Percentiles rank a stretch among this genome's conserved stretches.
Evolutionary conservation across 192 early-diverging fungal species (phyloP).

Genomic region (Nowakowskiella sp.): DNA sequence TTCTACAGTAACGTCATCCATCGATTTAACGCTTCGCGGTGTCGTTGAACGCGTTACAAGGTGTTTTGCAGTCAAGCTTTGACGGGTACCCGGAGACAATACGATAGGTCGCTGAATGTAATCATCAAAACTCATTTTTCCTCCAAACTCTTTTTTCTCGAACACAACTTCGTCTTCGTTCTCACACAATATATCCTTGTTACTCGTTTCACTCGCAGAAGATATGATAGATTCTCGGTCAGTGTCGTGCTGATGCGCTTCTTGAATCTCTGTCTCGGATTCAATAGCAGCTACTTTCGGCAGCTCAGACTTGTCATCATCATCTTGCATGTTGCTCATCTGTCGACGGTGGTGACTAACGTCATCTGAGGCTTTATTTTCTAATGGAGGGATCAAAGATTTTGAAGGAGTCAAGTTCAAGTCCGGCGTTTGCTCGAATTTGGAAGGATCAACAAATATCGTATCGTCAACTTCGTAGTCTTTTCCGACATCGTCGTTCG

Average conservation of each 20-base stretch:
- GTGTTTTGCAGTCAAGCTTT: constrained; percentile 30
- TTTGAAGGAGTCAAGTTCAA: too few relatives aligned
- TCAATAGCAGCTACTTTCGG: constrained; percentile 2
- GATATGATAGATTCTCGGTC: constrained; percentile 8
- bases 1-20: too few relatives aligned
- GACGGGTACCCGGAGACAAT: constrained; percentile 10
- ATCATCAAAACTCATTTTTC: constrained; percentile 24
- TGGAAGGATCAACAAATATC: too few relatives aligned
- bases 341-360: too few relatives aligned
- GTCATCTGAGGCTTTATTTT: too few relatives aligned
- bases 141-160: constrained; percentile 2
- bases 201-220: constrained; percentile 6
- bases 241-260: neutral
- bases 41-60: constrained; percentile 5
- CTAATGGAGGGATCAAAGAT: too few relatives aligned
- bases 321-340: too few relatives aligned
- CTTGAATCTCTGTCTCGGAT: constrained; percentile 6
- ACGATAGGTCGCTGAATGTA: constrained; percentile 21
- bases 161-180: neutral
- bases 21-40: constrained; percentile 2
- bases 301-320: neutral
- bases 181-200: constrained; percentile 1
- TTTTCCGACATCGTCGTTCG: too few relatives aligned
- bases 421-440: too few relatives aligned
- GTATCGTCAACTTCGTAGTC: too few relatives aligned